Base-by-base conservation (phyloP, 2,329 filamentous ascomycete species). In the Aspergillus awamori region DNA sequence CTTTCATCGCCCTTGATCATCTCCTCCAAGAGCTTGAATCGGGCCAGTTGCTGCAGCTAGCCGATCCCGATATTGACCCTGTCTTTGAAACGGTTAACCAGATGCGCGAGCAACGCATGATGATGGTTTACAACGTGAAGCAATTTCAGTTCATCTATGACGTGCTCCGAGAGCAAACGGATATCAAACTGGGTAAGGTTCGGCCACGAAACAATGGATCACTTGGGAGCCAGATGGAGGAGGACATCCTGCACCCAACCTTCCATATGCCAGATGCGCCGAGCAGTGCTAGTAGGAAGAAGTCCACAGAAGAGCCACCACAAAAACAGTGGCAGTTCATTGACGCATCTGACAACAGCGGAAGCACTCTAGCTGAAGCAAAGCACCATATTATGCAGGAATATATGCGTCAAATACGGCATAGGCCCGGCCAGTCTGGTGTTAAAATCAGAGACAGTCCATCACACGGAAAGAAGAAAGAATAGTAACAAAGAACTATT, bases 1-100 rank as follows among this genome's bases (percentile, higher is more conserved):
- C 95, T 0, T 99, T 98, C 73, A 97, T 99, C 70, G 90, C 92
- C 1, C 84, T 99, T n/a, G 95, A 98, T 77, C 92, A 96, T 76
- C 85, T 99, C 26, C 83, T 96, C 65, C 85, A 88, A 36, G 92
- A 97, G 76, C 83, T 98, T 8, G 87, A 91, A 24, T 84, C 87
- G 6, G 94, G 93, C 53, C 83, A 87, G 22, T 78, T 96, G 53
- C 81, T 85, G 64, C 72, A 80, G 53, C 66, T 69, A 36, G 69
- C 78, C 7, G 76, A 80, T 8, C 77, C 81, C 10, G 78, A 82
- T 49, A 71, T 77, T 24, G 93, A 97, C 70, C 85, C 89, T 2
- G 84, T 99, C 43, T 91, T 88, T 66, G 84, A 90, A 17, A 90
- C 90, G 0, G 93, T 99, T 57, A 89, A 96, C 69, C 79, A 81